phyloP scores from a whole-genome alignment of 139 green algal species.

The Astrephomene gubernaculifera region DNA sequence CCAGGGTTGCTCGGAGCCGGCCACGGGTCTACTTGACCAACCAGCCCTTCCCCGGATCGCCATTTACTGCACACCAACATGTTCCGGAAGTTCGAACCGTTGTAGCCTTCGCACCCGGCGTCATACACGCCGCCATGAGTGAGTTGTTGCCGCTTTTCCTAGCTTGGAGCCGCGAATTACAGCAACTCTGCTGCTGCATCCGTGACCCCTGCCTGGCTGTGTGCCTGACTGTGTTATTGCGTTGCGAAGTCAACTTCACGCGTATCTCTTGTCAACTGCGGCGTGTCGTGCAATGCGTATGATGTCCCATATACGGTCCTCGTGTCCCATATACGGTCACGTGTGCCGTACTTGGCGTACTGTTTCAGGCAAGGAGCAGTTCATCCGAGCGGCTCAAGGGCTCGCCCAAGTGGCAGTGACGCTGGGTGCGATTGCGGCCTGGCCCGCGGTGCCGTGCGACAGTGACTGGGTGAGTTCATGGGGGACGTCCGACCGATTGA shows the following conservation, averaged over 20 bases:
- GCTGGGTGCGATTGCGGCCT: neutral
- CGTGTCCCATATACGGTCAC: neutral
- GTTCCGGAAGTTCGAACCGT: neutral
- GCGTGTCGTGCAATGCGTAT: neutral
- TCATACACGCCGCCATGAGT: neutral
- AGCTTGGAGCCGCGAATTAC: no score
- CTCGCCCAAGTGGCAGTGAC: slow-evolving; percentile 4
- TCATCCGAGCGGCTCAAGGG: neutral
- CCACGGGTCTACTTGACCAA: neutral
- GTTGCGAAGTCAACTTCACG: no score
- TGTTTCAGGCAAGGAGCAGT: slow-evolving; percentile 12
- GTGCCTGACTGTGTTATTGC: no score
- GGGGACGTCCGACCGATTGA: neutral
- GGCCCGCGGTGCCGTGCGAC: neutral
- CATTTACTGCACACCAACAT: no score
- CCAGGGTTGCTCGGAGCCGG: neutral
- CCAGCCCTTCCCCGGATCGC: neutral
- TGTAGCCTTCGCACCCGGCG: neutral
- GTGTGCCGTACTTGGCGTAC: no score
- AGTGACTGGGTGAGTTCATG: neutral
- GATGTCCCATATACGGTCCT: neutral
- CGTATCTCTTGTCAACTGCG: no score
- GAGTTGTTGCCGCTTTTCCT: neutral
- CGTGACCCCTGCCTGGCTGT: neutral
- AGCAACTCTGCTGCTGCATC: no score